Percentiles rank a stretch among this genome's conserved stretches.
phyloP scores from a whole-genome alignment of 2,329 filamentous ascomycete species.

The Cladobotryum protrusum region DNA sequence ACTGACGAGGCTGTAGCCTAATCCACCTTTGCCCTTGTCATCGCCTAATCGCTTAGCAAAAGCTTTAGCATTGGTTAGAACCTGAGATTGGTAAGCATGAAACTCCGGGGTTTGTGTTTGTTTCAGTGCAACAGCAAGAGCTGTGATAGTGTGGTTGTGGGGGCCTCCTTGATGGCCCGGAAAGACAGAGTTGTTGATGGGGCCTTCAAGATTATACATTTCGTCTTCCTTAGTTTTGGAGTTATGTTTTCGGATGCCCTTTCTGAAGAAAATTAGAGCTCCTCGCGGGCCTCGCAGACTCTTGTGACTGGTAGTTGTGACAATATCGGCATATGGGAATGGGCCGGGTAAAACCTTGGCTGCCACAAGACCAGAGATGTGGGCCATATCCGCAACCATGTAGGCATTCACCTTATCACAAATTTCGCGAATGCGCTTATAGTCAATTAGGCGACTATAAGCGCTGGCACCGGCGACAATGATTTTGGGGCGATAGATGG shows the following conservation, averaged over 20 bases:
- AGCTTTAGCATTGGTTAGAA: constrained; percentile 85
- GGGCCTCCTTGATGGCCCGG: constrained; percentile 96
- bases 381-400: constrained; percentile 91
- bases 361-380: constrained; percentile 90
- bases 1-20: constrained; percentile 84
- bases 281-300: constrained; percentile 90
- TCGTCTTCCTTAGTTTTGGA: constrained; percentile 80
- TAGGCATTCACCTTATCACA: constrained; percentile 89
- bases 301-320: constrained; percentile 98
- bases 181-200: constrained; percentile 96
- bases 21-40: constrained; percentile 65
- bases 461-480: constrained; percentile 92
- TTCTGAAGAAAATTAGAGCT: constrained; percentile 97
- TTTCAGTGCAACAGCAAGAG: constrained; percentile 87
- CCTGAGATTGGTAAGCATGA: constrained; percentile 83
- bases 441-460: constrained; percentile 94
- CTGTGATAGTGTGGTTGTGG: constrained; percentile 98
- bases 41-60: constrained; percentile 64
- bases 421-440: constrained; percentile 83
- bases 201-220: constrained; percentile 82
- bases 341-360: constrained; percentile 87
- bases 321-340: constrained; percentile 84
- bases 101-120: constrained; percentile 88
- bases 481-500: constrained; percentile 89
- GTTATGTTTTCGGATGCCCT: constrained; percentile 77